Conservation (phyloP, 179 eudicot genomes). For the Pouteria campechiana region DNA sequence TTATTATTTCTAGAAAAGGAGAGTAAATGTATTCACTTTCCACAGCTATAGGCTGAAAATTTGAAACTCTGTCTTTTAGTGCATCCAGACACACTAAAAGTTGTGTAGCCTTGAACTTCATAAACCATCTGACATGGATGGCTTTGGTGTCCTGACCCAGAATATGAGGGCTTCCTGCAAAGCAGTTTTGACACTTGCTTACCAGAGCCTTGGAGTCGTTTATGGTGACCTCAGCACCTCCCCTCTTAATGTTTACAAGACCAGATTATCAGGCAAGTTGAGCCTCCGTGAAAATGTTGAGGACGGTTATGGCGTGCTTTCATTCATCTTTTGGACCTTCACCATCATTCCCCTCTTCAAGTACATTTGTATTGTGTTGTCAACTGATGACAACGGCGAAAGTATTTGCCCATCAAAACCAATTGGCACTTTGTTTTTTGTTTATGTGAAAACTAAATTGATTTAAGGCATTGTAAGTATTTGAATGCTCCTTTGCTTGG, state of each 20-base stretch:
- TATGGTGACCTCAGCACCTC: conserved; percentile 49
- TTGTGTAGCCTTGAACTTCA: too few relatives aligned
- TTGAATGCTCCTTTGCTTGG: too few relatives aligned
- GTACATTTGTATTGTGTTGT: conserved; percentile 36
- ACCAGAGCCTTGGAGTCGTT: conserved; percentile 46
- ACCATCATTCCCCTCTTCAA: conserved; percentile 26
- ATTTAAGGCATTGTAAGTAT: too few relatives aligned
- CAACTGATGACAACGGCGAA: conserved; percentile 47
- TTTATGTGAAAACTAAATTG: too few relatives aligned
- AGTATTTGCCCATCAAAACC: too few relatives aligned
- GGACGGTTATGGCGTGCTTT: conserved; percentile 37
- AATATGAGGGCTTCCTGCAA: conserved; percentile 14
- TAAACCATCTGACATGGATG: too few relatives aligned
- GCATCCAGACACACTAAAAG: too few relatives aligned
- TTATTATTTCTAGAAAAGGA: too few relatives aligned
- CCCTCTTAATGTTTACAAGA: conserved; percentile 44
- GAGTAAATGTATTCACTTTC: too few relatives aligned
- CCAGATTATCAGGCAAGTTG: conserved; percentile 34
- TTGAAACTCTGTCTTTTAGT: too few relatives aligned
- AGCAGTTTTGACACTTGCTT: conserved; percentile 28
- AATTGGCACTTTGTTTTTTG: not conserved
- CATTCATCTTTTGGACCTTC: conserved; percentile 7
- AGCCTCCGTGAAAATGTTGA: conserved; percentile 40
- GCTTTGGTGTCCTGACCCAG: conserved; percentile 7
- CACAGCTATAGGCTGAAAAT: too few relatives aligned